phyloP scores from a whole-genome alignment of 2,329 filamentous ascomycete species.

The Akanthomyces uredinophilus region DNA sequence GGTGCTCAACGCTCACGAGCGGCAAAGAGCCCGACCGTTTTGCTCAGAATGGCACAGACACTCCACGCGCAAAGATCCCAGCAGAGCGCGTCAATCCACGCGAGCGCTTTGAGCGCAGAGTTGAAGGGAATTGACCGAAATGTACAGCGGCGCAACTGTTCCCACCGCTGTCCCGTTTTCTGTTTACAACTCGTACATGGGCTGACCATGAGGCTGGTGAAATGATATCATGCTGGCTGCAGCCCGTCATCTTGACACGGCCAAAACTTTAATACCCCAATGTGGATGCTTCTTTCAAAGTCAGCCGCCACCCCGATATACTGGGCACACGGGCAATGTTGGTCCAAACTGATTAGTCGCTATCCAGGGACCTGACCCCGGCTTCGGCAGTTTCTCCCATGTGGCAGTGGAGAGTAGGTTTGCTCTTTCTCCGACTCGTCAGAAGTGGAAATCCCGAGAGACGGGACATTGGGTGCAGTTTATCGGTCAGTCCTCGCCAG shows the following conservation, averaged over 20 bases:
- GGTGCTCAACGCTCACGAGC: no score
- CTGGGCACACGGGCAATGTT: not conserved
- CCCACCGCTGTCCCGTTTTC: not conserved
- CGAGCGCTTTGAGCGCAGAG: not conserved
- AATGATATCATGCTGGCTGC: not conserved
- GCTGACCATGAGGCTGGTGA: not conserved
- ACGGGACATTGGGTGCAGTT: not conserved
- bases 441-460: no score
- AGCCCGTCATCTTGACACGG: not conserved
- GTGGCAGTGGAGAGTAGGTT: not conserved
- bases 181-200: not conserved
- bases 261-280: not conserved
- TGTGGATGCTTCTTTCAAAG: not conserved
- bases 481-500: not conserved
- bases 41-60: no score
- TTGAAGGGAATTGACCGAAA: no score
- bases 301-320: not conserved
- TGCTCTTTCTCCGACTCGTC: no score
- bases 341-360: not conserved
- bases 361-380: not conserved
- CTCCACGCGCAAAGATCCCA: no score
- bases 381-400: conserved; percentile 4
- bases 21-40: no score
- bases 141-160: not conserved
- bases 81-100: not conserved